Conservation (phyloP, 2,329 filamentous ascomycete species). For the Fusarium nelsonii region DNA sequence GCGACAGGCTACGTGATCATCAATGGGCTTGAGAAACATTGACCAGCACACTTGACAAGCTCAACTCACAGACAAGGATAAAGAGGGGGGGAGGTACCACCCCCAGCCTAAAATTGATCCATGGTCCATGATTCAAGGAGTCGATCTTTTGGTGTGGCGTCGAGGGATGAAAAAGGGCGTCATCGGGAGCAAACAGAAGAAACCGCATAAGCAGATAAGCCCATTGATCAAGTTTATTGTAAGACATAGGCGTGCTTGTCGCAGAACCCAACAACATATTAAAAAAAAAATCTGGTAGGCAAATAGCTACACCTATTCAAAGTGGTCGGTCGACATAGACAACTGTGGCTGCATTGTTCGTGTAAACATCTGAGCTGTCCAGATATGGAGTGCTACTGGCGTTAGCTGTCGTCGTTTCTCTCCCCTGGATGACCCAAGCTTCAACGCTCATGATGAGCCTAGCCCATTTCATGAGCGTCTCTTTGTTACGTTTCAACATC, state of each 20-base stretch:
- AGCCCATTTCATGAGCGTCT: conserved; percentile 10
- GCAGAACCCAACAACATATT: conserved; percentile 12
- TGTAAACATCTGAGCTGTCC: conserved; percentile 34
- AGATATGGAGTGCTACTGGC: conserved; percentile 1
- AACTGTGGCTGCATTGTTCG: conserved; percentile 23
- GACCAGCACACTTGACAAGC: conserved; percentile 7
- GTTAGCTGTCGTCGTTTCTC: conserved; percentile 15
- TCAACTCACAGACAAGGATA: conserved; percentile 36
- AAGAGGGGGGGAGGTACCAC: conserved; percentile 25
- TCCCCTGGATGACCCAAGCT: conserved; percentile 22
- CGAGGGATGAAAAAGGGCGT: conserved; percentile 36
- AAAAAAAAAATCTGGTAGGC: not conserved
- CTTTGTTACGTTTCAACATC: conserved; percentile 9
- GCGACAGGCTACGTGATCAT: not conserved
- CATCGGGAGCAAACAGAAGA: conserved; percentile 30
- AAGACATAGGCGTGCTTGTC: conserved; percentile 9
- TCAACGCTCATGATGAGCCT: conserved; percentile 15
- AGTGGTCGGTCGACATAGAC: not conserved
- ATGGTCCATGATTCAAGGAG: conserved; percentile 45
- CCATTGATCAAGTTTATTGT: conserved; percentile 14
- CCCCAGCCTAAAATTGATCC: conserved; percentile 29
- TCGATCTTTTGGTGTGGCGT: conserved; percentile 39
- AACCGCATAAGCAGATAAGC: conserved; percentile 13
- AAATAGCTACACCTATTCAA: conserved; percentile 1
- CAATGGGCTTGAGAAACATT: conserved; percentile 8